A percentile compares a stretch with the other conserved stretches of the same genome.
These are phyloP conservation scores for Penicillium hesseltinei DNA, from an alignment of 2,329 filamentous ascomycete species.

Conservation along the genomic window DNA sequence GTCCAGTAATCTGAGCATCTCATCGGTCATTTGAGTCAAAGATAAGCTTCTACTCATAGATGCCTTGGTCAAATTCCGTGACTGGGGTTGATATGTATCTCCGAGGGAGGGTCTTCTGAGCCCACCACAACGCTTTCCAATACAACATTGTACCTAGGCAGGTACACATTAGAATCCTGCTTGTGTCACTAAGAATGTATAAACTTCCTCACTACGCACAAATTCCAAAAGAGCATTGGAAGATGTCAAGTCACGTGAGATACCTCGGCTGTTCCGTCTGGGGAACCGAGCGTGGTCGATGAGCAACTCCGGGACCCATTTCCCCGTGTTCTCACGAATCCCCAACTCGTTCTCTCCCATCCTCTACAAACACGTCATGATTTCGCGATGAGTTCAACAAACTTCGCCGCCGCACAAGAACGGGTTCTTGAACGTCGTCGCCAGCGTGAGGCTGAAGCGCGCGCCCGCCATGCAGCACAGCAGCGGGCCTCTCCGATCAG, in stretches of 20 bases:
- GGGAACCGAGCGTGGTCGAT: slow-evolving; percentile 15
- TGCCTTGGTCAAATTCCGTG: not conserved
- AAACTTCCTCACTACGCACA: not conserved
- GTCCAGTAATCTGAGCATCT: not conserved
- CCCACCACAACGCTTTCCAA: not conserved
- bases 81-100: not conserved
- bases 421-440: slow-evolving; percentile 78
- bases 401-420: slow-evolving; percentile 86
- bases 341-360: not conserved
- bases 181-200: not conserved
- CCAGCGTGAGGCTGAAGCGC: slow-evolving; percentile 67
- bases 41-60: not conserved
- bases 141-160: not conserved
- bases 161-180: not conserved
- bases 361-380: slow-evolving; percentile 30
- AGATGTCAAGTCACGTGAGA: slow-evolving; percentile 12
- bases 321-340: not conserved
- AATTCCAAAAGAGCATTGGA: not conserved
- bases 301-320: slow-evolving; percentile 9
- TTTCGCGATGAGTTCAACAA: slow-evolving; percentile 56
- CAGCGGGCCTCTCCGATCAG: slow-evolving; percentile 50
- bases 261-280: slow-evolving; percentile 23
- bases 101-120: not conserved
- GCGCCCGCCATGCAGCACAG: slow-evolving; percentile 51
- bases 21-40: not conserved